Conservation (phyloP, 1,139 yeast species). For the Geotrichum cucujoidarum region DNA sequence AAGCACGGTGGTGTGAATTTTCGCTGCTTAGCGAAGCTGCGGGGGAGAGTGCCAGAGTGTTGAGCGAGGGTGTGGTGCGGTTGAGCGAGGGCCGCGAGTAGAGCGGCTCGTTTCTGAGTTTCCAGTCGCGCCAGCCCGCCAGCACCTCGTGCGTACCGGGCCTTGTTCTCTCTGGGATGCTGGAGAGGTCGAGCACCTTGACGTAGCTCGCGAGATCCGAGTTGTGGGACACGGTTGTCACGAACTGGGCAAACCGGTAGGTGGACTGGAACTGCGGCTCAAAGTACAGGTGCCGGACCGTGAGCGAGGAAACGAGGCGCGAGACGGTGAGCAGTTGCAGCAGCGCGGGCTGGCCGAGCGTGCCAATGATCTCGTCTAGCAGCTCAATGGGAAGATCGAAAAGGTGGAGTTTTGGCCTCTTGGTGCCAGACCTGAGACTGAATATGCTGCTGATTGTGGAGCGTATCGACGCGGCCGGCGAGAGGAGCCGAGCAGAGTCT, state of each 20-base stretch:
- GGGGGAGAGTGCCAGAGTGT: background rate
- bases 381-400: constrained; percentile 24
- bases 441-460: constrained; percentile 11
- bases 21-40: background rate
- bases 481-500: constrained; percentile 1
- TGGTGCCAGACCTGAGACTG: constrained; percentile 3
- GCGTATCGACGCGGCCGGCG: constrained; percentile 9
- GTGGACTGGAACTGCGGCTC: constrained; percentile 58
- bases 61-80: background rate
- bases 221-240: constrained; percentile 55
- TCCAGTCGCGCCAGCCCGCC: constrained; percentile 89
- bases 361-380: constrained; percentile 19
- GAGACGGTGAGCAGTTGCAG: constrained; percentile 21
- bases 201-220: constrained; percentile 54
- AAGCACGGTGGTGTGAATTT: background rate
- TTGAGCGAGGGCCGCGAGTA: constrained; percentile 33
- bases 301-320: constrained; percentile 14
- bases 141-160: constrained; percentile 41
- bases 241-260: constrained; percentile 72
- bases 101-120: constrained; percentile 63
- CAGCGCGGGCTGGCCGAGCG: constrained; percentile 20
- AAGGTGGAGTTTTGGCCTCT: constrained; percentile 1
- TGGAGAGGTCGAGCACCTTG: constrained; percentile 53
- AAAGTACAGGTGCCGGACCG: constrained; percentile 41
- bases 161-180: constrained; percentile 31